These are phyloP conservation scores for Macrophomina tecta DNA, from an alignment of 2,329 filamentous ascomycete species.

Conservation along the genomic window DNA sequence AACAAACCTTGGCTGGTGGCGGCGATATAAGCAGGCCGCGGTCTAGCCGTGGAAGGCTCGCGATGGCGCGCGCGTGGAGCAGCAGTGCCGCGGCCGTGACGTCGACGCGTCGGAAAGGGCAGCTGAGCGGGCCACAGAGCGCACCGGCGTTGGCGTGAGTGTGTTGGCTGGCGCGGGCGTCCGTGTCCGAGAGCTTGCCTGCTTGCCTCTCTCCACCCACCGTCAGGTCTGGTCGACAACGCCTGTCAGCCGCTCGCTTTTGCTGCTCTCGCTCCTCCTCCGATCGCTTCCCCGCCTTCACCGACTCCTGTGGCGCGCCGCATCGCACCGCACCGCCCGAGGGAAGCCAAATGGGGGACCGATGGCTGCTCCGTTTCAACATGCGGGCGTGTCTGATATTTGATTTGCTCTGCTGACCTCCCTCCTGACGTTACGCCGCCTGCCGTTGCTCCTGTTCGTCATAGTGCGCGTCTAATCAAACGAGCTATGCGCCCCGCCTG, in stretches of 20 bases:
- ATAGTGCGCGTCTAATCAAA: background rate
- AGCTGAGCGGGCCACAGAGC: slow-evolving; percentile 4
- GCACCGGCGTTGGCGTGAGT: slow-evolving; percentile 7
- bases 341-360: background rate
- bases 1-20: background rate
- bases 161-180: background rate
- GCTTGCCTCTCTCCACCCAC: background rate
- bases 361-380: slow-evolving; percentile 1
- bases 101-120: slow-evolving; percentile 3
- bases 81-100: slow-evolving; percentile 12
- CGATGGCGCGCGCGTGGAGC: slow-evolving; percentile 16
- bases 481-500: background rate
- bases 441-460: background rate
- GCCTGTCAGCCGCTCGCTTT: background rate
- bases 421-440: background rate
- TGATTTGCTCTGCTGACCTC: background rate
- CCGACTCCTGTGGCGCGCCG: background rate
- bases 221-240: background rate
- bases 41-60: slow-evolving; percentile 4
- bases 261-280: background rate
- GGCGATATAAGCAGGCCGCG: slow-evolving; percentile 10
- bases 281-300: background rate
- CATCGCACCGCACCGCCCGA: background rate
- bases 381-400: background rate
- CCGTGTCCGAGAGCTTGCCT: background rate